Evolutionary conservation across 495 filamentous ascomycete genomes (phyloP).

Genomic region (Penicillium parvum): DNA sequence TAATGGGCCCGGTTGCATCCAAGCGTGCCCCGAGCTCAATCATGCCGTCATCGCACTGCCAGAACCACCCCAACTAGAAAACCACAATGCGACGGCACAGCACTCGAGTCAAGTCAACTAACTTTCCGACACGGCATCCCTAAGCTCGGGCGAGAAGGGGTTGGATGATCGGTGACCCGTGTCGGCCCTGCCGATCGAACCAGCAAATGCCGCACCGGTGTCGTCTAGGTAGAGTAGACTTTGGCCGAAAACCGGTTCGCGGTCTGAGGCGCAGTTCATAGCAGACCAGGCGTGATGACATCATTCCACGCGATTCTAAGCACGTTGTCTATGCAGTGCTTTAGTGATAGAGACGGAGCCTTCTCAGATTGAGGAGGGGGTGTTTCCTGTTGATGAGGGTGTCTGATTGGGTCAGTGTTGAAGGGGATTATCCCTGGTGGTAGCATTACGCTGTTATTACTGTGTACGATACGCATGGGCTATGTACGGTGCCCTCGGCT

Average conservation of each 20-base stretch:
- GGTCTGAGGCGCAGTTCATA: background rate
- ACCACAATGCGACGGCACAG: too few species aligned
- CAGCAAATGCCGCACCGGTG: background rate
- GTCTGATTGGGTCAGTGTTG: too few species aligned
- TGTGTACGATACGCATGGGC: too few species aligned
- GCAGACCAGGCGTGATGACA: background rate
- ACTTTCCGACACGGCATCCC: slow-evolving; percentile 7
- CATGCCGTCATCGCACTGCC: slow-evolving; percentile 1
- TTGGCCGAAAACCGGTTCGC: background rate
- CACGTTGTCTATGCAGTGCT: too few species aligned
- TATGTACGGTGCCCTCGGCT: too few species aligned
- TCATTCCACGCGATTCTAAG: background rate
- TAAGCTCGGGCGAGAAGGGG: background rate
- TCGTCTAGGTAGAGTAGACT: background rate
- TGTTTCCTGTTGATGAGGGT: too few species aligned
- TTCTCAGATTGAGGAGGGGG: too few species aligned
- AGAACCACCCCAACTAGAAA: background rate
- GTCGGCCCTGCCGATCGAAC: slow-evolving; percentile 6
- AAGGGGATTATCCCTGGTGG: too few species aligned
- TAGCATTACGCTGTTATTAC: too few species aligned
- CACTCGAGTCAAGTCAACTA: background rate
- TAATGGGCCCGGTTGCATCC: background rate
- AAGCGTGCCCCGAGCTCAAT: background rate
- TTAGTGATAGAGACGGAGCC: too few species aligned
- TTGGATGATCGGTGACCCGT: too few species aligned